phyloP scores from a whole-genome alignment of 2,329 filamentous ascomycete species.

The Apiospora saccharicola region DNA sequence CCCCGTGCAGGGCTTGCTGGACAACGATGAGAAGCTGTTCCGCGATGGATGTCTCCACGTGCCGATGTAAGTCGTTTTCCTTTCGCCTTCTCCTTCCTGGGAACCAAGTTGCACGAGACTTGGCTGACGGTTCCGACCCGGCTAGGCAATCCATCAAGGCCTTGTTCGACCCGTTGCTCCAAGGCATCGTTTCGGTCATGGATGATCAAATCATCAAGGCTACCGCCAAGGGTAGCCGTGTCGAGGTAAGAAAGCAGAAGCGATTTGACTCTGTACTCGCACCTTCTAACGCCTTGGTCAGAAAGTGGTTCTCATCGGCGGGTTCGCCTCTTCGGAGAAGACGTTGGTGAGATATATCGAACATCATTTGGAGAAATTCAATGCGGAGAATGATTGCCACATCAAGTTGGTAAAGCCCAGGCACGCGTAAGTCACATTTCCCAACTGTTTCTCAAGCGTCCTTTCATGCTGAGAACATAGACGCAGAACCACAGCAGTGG shows the following conservation, averaged over 20 bases:
- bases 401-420: slow-evolving; percentile 34
- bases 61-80: slow-evolving; percentile 22
- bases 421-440: slow-evolving; percentile 20
- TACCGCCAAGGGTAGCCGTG: slow-evolving; percentile 34
- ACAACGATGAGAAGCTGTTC: slow-evolving; percentile 27
- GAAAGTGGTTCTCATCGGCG: slow-evolving; percentile 23
- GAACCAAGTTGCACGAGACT: not conserved
- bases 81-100: too few relatives aligned
- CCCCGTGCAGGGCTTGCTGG: slow-evolving; percentile 27
- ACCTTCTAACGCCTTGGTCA: not conserved
- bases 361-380: not conserved
- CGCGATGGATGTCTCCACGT: slow-evolving; percentile 25
- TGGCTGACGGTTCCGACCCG: not conserved
- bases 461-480: not conserved
- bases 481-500: slow-evolving; percentile 37
- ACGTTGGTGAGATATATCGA: not conserved
- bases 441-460: too few relatives aligned
- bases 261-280: not conserved
- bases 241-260: not conserved
- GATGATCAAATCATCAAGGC: slow-evolving; percentile 28
- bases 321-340: slow-evolving; percentile 14
- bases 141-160: slow-evolving; percentile 27
- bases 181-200: slow-evolving; percentile 26
- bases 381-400: not conserved
- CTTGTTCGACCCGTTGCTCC: slow-evolving; percentile 30